A percentile compares a stretch with the other conserved stretches of the same genome.
These are phyloP conservation scores for Escallonia herrerae DNA, from an alignment of 129 eudicot species.

Conservation along the genomic window DNA sequence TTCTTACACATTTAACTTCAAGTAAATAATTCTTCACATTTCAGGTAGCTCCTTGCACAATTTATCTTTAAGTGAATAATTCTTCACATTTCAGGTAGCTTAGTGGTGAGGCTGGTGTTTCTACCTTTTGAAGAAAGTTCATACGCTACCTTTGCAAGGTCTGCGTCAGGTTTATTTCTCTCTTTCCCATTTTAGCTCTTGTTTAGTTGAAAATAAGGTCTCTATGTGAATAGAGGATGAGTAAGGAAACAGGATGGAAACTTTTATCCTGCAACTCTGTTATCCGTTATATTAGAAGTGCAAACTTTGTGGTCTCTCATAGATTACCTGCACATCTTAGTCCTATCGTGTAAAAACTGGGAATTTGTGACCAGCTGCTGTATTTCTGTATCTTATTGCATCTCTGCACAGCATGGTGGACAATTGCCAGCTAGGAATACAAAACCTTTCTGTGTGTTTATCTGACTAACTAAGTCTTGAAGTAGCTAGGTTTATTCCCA, in stretches of 20 bases:
- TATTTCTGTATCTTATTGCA: not conserved
- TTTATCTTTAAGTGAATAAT: conserved; percentile 1
- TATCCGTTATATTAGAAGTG: too few relatives aligned
- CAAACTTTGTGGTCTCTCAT: too few relatives aligned
- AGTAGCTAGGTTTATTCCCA: conserved; percentile 2
- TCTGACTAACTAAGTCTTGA: not conserved
- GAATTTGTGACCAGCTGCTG: too few relatives aligned
- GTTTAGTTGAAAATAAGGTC: not conserved
- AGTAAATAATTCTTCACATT: too few relatives aligned
- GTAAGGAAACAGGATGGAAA: too few relatives aligned
- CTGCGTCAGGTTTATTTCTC: conserved; percentile 84
- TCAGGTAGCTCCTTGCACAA: not conserved
- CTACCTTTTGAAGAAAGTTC: conserved; percentile 99
- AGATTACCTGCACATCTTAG: too few relatives aligned
- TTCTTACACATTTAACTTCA: too few relatives aligned
- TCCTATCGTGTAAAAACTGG: too few relatives aligned
- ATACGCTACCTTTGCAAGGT: conserved; percentile 96
- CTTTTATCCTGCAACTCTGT: too few relatives aligned
- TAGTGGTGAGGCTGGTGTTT: conserved; percentile 90
- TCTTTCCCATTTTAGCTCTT: conserved; percentile 16
- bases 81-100: conserved; percentile 70
- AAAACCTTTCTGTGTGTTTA: too few relatives aligned
- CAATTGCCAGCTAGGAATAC: not conserved
- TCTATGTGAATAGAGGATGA: too few relatives aligned
- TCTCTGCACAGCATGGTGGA: not conserved